These are phyloP conservation scores for Ailanthus altissimus DNA, from an alignment of 345 rosid species.

Conservation along the genomic window DNA sequence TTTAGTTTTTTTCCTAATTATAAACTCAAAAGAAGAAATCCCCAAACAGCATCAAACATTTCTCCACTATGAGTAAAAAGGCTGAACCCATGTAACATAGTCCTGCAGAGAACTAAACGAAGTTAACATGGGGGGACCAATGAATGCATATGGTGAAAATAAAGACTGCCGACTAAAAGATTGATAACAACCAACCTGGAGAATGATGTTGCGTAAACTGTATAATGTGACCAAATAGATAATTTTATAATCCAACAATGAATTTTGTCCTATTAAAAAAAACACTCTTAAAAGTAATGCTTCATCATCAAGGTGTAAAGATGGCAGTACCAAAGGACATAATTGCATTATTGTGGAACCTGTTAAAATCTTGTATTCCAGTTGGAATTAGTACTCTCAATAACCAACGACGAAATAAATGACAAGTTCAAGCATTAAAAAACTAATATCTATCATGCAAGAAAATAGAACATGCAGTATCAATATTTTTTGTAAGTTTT, in stretches of 20 bases:
- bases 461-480: not conserved
- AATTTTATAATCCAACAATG: slow-evolving; percentile 35
- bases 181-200: slow-evolving; percentile 52
- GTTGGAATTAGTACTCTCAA: slow-evolving; percentile 36
- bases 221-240: slow-evolving; percentile 14
- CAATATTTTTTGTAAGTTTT: not conserved
- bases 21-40: slow-evolving; percentile 23
- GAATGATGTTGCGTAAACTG: slow-evolving; percentile 21
- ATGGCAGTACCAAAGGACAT: slow-evolving; percentile 69
- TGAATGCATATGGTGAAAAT: slow-evolving; percentile 39
- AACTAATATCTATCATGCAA: slow-evolving; percentile 18
- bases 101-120: slow-evolving; percentile 79
- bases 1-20: slow-evolving; percentile 15
- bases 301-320: slow-evolving; percentile 70
- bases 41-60: slow-evolving; percentile 42
- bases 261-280: slow-evolving; percentile 61
- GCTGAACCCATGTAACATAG: slow-evolving; percentile 52
- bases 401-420: slow-evolving; percentile 27
- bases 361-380: slow-evolving; percentile 56
- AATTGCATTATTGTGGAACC: slow-evolving; percentile 69
- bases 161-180: slow-evolving; percentile 32
- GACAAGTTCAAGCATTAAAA: slow-evolving; percentile 20
- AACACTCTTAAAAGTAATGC: slow-evolving; percentile 66
- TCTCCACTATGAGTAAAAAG: slow-evolving; percentile 59
- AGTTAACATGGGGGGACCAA: slow-evolving; percentile 52